These are phyloP conservation scores for Blastomyces parvus DNA, from an alignment of 2,329 filamentous ascomycete genomes.

Conservation along the genomic window DNA sequence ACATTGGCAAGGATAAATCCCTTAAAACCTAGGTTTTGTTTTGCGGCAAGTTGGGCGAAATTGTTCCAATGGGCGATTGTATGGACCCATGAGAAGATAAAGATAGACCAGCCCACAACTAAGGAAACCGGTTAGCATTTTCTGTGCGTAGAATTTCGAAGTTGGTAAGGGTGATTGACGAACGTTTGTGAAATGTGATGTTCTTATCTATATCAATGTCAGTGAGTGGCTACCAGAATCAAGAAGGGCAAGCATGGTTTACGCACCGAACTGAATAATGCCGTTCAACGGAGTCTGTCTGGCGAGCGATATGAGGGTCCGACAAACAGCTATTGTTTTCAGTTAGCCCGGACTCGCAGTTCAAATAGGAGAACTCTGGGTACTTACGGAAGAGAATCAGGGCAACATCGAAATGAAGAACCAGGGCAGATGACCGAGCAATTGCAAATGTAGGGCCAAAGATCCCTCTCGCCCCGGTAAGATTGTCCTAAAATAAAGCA, in stretches of 20 bases:
- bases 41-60: constrained; percentile 64
- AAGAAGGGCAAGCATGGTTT: background rate
- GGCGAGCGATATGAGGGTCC: constrained; percentile 71
- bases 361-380: background rate
- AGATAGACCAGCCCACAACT: constrained; percentile 71
- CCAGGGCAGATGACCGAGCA: constrained; percentile 63
- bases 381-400: constrained; percentile 57
- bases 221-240: background rate
- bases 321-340: constrained; percentile 52
- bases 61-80: constrained; percentile 84
- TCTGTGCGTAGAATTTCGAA: too few species aligned
- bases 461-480: constrained; percentile 53
- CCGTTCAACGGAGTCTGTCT: constrained; percentile 75
- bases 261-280: constrained; percentile 61
- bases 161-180: constrained; percentile 7
- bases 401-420: constrained; percentile 72
- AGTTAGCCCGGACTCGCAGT: constrained; percentile 7
- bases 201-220: constrained; percentile 54
- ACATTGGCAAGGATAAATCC: constrained; percentile 72
- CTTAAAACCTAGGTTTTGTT: constrained; percentile 66
- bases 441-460: constrained; percentile 71
- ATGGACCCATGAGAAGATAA: constrained; percentile 81
- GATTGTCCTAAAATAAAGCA: constrained; percentile 47
- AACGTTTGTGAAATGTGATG: constrained; percentile 72
- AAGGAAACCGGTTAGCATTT: constrained; percentile 10